Base-by-base conservation (phyloP, 2,329 filamentous ascomycete species). In the Orbilia quercus region DNA sequence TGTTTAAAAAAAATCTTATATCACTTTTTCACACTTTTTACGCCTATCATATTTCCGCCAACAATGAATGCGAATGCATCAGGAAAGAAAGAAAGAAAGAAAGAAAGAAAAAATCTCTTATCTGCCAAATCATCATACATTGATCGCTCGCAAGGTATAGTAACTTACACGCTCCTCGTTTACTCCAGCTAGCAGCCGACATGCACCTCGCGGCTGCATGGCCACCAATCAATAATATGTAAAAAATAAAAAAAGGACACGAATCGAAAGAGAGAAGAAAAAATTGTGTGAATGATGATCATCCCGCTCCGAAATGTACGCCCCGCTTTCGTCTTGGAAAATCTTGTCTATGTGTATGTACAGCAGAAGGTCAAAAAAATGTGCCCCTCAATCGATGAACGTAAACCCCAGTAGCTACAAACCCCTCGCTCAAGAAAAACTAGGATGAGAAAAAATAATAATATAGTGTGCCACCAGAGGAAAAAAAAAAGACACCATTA, bases 81-180 rank as follows among this genome's bases (percentile, higher is more conserved):
- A 9, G 28, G 28, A 16, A 40, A 40, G n/a, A 14, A 40, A 7
- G 9, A 34, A 12, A 34, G 31, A 34, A 12, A 38, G 31, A 16
- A 23, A 58, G 48, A 20, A 34, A 25, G 20, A 45, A 54, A 54
- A 48, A 45, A 36, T 59, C 54, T 47, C 25, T 53, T 18, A 5
- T 31, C 28, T 72, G 67, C 67, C 67, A 72, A 38, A 51, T 72
- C 67, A 72, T 72, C 67, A 59, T 72, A 72, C 67, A 72, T 59
- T 36, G 23, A 34, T 28, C 28, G 31, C 40, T n/a, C 50, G 2
- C 20, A 62, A 38, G 34, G 28, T 9, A 16, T 42, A 5, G 16
- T 44, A 67, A 40, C 53, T 59, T 59, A 67, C 53, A 59, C 45
- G 28, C 45, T 28, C 36, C 53, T 44, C 50, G 42, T 51, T 54